Evolutionary conservation across 2,329 filamentous ascomycete genomes (phyloP).

Genomic region (Westerdykella ornata): DNA sequence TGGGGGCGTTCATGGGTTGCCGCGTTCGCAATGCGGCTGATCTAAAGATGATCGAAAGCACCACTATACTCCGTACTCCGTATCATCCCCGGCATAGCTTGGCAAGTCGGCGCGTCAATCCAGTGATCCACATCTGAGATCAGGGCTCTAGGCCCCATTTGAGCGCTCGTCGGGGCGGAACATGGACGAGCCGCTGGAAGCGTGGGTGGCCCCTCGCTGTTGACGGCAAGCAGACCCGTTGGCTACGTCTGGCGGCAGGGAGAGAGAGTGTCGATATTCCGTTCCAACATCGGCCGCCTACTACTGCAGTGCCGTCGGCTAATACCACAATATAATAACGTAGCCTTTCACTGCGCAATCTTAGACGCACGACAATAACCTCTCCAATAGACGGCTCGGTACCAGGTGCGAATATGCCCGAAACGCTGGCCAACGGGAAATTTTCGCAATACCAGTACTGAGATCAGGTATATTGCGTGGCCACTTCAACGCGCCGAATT

Average conservation of each 20-base stretch:
- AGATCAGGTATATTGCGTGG: slow-evolving; percentile 5
- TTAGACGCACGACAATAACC: slow-evolving; percentile 8
- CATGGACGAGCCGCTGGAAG: slow-evolving; percentile 36
- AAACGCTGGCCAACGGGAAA: slow-evolving; percentile 20
- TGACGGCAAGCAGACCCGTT: slow-evolving; percentile 21
- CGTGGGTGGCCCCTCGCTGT: slow-evolving; percentile 17
- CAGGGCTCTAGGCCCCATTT: slow-evolving; percentile 35
- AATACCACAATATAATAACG: slow-evolving; percentile 19
- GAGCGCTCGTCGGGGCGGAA: slow-evolving; percentile 23
- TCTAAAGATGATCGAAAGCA: slow-evolving; percentile 33
- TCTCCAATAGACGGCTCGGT: slow-evolving; percentile 1
- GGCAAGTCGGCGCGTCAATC: slow-evolving; percentile 25
- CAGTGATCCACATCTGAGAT: slow-evolving; percentile 35
- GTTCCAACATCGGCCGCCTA: slow-evolving; percentile 3
- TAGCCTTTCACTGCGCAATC: slow-evolving; percentile 10
- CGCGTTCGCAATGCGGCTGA: slow-evolving; percentile 32
- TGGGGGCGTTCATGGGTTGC: not conserved
- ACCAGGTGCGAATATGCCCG: slow-evolving; percentile 6
- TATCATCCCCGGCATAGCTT: slow-evolving; percentile 21
- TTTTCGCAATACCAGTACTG: slow-evolving; percentile 6
- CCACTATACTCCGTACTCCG: slow-evolving; percentile 28
- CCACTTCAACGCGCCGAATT: slow-evolving; percentile 2
- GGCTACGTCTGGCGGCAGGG: not conserved
- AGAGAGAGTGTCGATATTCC: no score
- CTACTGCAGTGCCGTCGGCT: slow-evolving; percentile 32